Conservation (phyloP, 352 stramenopile species). For the Phytopythium kandeliae region DNA sequence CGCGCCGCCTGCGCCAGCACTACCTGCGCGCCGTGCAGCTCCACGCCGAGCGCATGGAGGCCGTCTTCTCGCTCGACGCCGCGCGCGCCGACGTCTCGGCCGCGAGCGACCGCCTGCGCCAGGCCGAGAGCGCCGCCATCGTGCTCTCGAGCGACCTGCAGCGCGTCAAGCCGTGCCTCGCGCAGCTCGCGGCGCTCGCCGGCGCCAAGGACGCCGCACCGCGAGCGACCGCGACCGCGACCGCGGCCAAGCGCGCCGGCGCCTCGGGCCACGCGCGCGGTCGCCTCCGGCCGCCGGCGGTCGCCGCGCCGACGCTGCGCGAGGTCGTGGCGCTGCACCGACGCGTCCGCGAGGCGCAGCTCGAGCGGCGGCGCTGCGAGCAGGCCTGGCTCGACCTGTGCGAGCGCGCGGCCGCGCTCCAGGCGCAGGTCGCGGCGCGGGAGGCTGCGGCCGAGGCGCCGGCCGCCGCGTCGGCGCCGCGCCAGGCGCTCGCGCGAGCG, state of each 20-base stretch:
- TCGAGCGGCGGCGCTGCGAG: slow-evolving; percentile 42
- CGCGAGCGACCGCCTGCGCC: slow-evolving; percentile 39
- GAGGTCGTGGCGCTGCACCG: slow-evolving; percentile 52
- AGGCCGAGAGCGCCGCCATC: slow-evolving; percentile 49
- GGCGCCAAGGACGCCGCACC: slow-evolving; percentile 9
- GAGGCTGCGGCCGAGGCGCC: too few relatives aligned
- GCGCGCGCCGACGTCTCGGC: slow-evolving; percentile 27
- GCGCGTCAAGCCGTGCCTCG: slow-evolving; percentile 43
- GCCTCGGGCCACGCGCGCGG: too few relatives aligned
- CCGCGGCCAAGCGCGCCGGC: too few relatives aligned
- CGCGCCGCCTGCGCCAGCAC: slow-evolving; percentile 28
- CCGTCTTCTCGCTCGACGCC: slow-evolving; percentile 56
- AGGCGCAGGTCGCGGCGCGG: slow-evolving; percentile 14
- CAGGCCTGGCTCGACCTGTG: slow-evolving; percentile 61
- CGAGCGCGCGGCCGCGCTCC: slow-evolving; percentile 31
- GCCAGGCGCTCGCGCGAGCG: too few relatives aligned
- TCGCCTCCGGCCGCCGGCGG: too few relatives aligned
- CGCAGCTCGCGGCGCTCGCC: slow-evolving; percentile 24
- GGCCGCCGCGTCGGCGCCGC: too few relatives aligned
- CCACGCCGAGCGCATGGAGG: slow-evolving; percentile 60
- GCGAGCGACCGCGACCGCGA: not conserved
- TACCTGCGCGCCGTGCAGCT: slow-evolving; percentile 56
- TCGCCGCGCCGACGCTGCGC: slow-evolving; percentile 29
- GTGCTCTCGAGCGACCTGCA: slow-evolving; percentile 68
- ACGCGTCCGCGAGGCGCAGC: slow-evolving; percentile 25